Conservation (phyloP, 1,284 basidiomycete species). For the Sanghuangporus sanghuang region DNA sequence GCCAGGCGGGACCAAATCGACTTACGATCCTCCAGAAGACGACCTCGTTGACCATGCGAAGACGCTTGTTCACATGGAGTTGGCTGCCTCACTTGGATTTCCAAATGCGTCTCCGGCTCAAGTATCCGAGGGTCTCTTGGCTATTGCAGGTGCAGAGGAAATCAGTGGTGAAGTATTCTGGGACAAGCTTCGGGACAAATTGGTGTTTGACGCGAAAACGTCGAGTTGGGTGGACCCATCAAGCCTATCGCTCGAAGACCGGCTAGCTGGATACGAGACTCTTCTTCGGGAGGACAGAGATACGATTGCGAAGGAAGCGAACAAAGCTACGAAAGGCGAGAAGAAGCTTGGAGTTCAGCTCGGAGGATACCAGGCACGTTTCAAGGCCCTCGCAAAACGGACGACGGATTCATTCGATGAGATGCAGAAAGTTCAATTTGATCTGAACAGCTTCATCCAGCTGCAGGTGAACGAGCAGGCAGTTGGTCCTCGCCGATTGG, state of each 20-base stretch:
- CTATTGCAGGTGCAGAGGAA: conserved; percentile 55
- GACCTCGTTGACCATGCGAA: conserved; percentile 73
- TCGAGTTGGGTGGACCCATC: conserved; percentile 66
- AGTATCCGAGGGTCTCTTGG: conserved; percentile 67
- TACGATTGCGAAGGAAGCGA: conserved; percentile 80
- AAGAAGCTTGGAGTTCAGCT: conserved; percentile 87
- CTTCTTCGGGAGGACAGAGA: conserved; percentile 64
- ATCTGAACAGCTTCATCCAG: conserved; percentile 74
- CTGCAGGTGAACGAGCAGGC: conserved; percentile 69
- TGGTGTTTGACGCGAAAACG: conserved; percentile 58
- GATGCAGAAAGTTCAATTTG: conserved; percentile 60
- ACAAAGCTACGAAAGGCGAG: conserved; percentile 81
- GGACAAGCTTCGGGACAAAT: conserved; percentile 53
- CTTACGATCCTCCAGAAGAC: conserved; percentile 77
- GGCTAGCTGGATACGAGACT: conserved; percentile 59
- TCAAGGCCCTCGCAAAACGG: conserved; percentile 62
- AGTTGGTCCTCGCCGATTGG: conserved; percentile 70
- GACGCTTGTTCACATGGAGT: conserved; percentile 70
- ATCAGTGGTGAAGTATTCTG: conserved; percentile 60
- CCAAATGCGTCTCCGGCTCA: conserved; percentile 78
- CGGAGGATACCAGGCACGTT: conserved; percentile 87
- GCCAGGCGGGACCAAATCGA: conserved; percentile 69
- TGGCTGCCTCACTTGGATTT: conserved; percentile 78
- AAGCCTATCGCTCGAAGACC: conserved; percentile 50
- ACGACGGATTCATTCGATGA: conserved; percentile 68